Percentiles rank a stretch among this genome's conserved stretches.
Evolutionary conservation across 1,284 basidiomycete genomes (phyloP).

Genomic region (Coriolopsis trogii): DNA sequence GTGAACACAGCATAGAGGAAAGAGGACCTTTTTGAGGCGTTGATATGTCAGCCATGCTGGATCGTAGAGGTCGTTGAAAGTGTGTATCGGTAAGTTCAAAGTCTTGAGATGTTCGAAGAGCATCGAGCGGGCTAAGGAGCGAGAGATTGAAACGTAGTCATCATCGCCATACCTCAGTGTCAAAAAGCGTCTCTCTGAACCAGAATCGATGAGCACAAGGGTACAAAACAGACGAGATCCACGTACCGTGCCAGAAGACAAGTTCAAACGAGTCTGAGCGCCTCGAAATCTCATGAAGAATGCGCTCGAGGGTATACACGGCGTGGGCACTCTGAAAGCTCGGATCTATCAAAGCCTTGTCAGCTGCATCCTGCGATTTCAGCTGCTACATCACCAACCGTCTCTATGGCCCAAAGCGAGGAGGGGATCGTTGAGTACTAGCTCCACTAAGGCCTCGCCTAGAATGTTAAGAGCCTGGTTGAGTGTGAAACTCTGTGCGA

Average conservation of each 20-base stretch:
- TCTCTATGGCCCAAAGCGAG: slow-evolving; percentile 50
- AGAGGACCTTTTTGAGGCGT: slow-evolving; percentile 41
- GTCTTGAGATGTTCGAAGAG: slow-evolving; percentile 52
- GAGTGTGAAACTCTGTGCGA: background rate
- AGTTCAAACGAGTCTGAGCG: slow-evolving; percentile 63
- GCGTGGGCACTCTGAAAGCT: slow-evolving; percentile 70
- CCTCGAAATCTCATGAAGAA: slow-evolving; percentile 49
- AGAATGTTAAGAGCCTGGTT: slow-evolving; percentile 5
- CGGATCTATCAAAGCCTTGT: slow-evolving; percentile 39
- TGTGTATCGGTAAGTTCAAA: slow-evolving; percentile 43
- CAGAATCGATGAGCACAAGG: background rate
- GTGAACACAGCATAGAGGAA: background rate
- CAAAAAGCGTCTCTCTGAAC: slow-evolving; percentile 43
- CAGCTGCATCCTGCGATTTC: background rate
- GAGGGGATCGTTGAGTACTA: slow-evolving; percentile 58
- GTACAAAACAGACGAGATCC: background rate
- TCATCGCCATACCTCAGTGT: slow-evolving; percentile 42
- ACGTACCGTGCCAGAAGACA: slow-evolving; percentile 61
- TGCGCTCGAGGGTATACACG: slow-evolving; percentile 52
- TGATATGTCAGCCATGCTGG: slow-evolving; percentile 52
- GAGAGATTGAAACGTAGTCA: slow-evolving; percentile 44
- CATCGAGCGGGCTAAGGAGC: slow-evolving; percentile 52
- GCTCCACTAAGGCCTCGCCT: slow-evolving; percentile 67
- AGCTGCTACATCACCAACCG: slow-evolving; percentile 36
- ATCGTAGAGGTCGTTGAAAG: slow-evolving; percentile 49